These are phyloP conservation scores for Yarrowia yakushimensis DNA, from an alignment of 805 yeast genomes.

Conservation along the genomic window DNA sequence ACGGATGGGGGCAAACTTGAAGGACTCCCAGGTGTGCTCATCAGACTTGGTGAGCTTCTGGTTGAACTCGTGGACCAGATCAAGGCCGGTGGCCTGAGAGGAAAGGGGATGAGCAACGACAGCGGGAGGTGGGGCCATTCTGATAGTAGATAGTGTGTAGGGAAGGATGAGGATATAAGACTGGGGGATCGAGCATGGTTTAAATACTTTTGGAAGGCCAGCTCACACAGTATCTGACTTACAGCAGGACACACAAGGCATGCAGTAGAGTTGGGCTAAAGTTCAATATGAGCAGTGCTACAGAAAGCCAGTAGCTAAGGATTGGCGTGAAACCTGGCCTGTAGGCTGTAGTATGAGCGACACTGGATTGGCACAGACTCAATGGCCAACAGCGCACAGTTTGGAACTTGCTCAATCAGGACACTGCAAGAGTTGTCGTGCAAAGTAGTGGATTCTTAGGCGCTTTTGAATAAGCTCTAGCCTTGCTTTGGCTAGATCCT, in stretches of 20 bases:
- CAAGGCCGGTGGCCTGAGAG: conserved; percentile 16
- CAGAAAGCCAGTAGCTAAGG: neutral
- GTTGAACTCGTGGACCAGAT: conserved; percentile 21
- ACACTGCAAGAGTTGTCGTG: too few species aligned
- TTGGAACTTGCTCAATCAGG: too few species aligned
- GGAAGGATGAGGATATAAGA: too few species aligned
- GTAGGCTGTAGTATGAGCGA: neutral
- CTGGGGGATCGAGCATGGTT: neutral
- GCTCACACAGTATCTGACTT: neutral
- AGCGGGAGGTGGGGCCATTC: conserved; percentile 6
- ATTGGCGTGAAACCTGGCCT: neutral
- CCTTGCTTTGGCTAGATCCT: neutral
- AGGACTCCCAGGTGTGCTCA: conserved; percentile 57
- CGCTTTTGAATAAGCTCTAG: neutral
- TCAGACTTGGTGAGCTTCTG: conserved; percentile 17
- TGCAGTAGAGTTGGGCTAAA: neutral
- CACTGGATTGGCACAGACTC: neutral
- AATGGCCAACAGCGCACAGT: neutral
- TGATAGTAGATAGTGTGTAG: neutral
- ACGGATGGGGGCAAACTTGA: conserved; percentile 67
- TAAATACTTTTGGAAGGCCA: conserved; percentile 1
- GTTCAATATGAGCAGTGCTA: neutral
- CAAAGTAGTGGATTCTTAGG: neutral
- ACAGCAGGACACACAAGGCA: neutral
- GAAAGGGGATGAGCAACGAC: conserved; percentile 14